These are phyloP conservation scores for Lepidium sativum DNA, from an alignment of 345 rosid genomes.

Conservation along the genomic window DNA sequence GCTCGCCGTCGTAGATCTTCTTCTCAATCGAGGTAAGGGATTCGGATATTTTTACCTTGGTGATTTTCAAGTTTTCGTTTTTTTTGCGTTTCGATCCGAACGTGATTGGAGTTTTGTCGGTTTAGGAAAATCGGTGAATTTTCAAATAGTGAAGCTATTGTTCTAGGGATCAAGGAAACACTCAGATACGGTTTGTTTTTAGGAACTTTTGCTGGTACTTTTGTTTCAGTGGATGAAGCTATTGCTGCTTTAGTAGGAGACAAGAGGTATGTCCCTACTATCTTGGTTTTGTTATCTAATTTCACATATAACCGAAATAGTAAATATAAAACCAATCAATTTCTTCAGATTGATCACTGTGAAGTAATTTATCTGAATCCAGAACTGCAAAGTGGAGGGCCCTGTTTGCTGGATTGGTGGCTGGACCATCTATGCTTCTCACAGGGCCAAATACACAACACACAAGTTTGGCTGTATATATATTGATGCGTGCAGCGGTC, in stretches of 20 bases:
- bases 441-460: constrained; percentile 78
- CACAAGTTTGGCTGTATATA: constrained; percentile 79
- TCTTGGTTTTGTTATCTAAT: not conserved
- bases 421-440: constrained; percentile 94
- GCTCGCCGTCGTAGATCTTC: constrained; percentile 49
- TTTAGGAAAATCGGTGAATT: constrained; percentile 54
- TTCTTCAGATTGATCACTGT: constrained; percentile 5
- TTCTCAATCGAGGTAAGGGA: constrained; percentile 29
- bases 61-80: not conserved
- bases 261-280: constrained; percentile 41
- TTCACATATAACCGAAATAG: not conserved
- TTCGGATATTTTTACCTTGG: not conserved
- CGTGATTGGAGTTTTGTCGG: not conserved
- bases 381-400: constrained; percentile 94
- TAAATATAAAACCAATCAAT: not conserved
- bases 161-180: constrained; percentile 71
- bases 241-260: constrained; percentile 67
- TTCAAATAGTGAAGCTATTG: constrained; percentile 54
- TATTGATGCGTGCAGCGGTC: constrained; percentile 89
- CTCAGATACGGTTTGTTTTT: constrained; percentile 83
- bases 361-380: constrained; percentile 9
- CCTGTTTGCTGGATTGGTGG: constrained; percentile 73
- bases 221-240: constrained; percentile 73
- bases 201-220: constrained; percentile 88
- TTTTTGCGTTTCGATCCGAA: not conserved